phyloP scores from a whole-genome alignment of 306 rosid species.

The Fragaria iinumae region DNA sequence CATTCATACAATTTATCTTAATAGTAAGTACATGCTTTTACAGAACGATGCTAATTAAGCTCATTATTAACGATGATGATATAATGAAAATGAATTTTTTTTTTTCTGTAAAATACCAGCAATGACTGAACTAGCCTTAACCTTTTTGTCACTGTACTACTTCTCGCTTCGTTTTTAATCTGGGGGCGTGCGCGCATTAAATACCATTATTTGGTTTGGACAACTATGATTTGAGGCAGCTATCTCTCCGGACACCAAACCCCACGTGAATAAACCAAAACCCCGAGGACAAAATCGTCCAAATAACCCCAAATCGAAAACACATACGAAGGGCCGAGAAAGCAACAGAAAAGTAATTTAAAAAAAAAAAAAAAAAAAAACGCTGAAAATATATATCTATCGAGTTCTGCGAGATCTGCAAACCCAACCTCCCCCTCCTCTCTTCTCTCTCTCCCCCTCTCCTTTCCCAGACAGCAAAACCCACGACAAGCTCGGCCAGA shows the following conservation, averaged over 20 bases:
- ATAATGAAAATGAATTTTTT: not conserved
- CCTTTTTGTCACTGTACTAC: not conserved
- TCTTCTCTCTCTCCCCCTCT: not conserved
- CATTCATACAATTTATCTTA: too few species aligned
- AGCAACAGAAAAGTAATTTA: not conserved
- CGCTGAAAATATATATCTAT: not conserved
- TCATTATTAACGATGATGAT: too few species aligned
- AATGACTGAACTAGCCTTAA: not conserved
- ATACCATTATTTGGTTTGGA: not conserved
- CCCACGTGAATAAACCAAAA: not conserved
- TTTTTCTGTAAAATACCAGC: not conserved
- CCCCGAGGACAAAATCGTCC: not conserved
- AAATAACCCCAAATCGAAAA: not conserved
- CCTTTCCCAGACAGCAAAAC: conserved; percentile 7
- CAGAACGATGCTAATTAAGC: too few species aligned
- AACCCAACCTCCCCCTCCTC: not conserved
- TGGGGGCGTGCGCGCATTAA: conserved; percentile 6
- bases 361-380: not conserved
- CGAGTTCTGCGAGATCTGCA: conserved; percentile 14
- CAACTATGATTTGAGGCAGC: not conserved
- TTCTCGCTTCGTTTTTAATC: not conserved
- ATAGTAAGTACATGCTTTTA: too few species aligned
- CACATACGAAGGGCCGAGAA: not conserved
- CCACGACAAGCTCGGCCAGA: not conserved
- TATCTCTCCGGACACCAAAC: not conserved